Evolutionary conservation across 257 asterid genomes (phyloP).

Genomic region (Nicotiana undulata): DNA sequence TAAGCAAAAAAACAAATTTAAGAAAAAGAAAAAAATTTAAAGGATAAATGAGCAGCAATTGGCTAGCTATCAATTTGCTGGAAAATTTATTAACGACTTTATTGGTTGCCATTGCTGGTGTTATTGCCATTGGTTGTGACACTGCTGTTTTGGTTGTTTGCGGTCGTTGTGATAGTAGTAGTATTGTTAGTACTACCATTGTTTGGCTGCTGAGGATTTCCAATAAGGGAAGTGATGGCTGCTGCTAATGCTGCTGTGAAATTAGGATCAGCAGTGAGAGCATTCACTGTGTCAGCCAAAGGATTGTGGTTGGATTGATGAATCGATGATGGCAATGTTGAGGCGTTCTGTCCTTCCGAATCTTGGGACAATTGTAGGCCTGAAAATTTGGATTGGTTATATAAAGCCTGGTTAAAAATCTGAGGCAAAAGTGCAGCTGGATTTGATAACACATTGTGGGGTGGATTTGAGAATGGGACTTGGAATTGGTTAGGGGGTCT

Average conservation of each 20-base stretch:
- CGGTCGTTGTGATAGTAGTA: not conserved
- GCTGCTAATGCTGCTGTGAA: slow-evolving; percentile 74
- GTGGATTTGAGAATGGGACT: slow-evolving; percentile 38
- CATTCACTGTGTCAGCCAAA: slow-evolving; percentile 51
- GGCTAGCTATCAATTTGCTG: slow-evolving; percentile 21
- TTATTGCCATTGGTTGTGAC: slow-evolving; percentile 22
- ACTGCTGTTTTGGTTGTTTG: slow-evolving; percentile 26
- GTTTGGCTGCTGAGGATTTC: slow-evolving; percentile 32
- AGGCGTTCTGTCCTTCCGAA: slow-evolving; percentile 11
- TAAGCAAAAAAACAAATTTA: not conserved
- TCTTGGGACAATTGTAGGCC: slow-evolving; percentile 76
- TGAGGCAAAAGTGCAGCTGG: slow-evolving; percentile 59
- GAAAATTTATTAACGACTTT: slow-evolving; percentile 31
- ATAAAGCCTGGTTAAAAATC: slow-evolving; percentile 57
- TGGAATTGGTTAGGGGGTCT: slow-evolving; percentile 45
- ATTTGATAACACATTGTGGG: slow-evolving; percentile 24
- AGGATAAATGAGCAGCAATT: not conserved
- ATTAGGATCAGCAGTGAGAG: slow-evolving; percentile 68
- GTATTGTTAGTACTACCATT: slow-evolving; percentile 17
- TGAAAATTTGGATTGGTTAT: slow-evolving; percentile 72
- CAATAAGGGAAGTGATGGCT: slow-evolving; percentile 59
- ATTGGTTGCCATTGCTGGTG: slow-evolving; percentile 37
- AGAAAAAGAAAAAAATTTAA: not conserved
- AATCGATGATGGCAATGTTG: slow-evolving; percentile 11
- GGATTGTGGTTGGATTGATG: slow-evolving; percentile 41